Conservation (phyloP, 2,329 filamentous ascomycete genomes). For the Epichloe hybrida region DNA sequence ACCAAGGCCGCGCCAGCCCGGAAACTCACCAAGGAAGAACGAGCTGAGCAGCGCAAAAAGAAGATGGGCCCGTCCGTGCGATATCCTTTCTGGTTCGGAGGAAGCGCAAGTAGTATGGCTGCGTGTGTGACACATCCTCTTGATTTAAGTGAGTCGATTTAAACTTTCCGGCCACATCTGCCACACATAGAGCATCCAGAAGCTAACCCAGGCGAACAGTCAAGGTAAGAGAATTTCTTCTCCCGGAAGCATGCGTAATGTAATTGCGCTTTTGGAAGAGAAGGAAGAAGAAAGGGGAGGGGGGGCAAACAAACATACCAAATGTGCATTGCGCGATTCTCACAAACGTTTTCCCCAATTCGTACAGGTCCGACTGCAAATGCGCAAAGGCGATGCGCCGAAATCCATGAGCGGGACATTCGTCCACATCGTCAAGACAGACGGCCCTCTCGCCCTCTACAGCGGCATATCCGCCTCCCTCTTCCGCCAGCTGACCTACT, state of each 20-base stretch:
- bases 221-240: constrained; percentile 4
- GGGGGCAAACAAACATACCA: not conserved
- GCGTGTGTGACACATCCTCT: constrained; percentile 86
- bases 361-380: constrained; percentile 72
- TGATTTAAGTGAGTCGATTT: constrained; percentile 58
- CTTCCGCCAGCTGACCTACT: constrained; percentile 89
- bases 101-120: constrained; percentile 83
- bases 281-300: not conserved
- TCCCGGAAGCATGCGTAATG: not conserved
- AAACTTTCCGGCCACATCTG: not conserved
- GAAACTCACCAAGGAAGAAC: constrained; percentile 6
- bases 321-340: not conserved
- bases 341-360: not conserved
- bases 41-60: constrained; percentile 18
- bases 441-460: constrained; percentile 75
- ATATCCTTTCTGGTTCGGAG: constrained; percentile 94
- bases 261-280: not conserved
- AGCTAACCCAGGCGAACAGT: constrained; percentile 2
- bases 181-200: not conserved
- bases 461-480: constrained; percentile 84
- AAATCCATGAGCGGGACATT: constrained; percentile 80
- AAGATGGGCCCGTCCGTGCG: constrained; percentile 26
- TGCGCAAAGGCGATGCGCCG: constrained; percentile 60
- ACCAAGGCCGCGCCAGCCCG: constrained; percentile 2
- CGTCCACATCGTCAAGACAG: constrained; percentile 59